These are phyloP conservation scores for Xylaria cubensis DNA, from an alignment of 495 filamentous ascomycete genomes.

Conservation along the genomic window DNA sequence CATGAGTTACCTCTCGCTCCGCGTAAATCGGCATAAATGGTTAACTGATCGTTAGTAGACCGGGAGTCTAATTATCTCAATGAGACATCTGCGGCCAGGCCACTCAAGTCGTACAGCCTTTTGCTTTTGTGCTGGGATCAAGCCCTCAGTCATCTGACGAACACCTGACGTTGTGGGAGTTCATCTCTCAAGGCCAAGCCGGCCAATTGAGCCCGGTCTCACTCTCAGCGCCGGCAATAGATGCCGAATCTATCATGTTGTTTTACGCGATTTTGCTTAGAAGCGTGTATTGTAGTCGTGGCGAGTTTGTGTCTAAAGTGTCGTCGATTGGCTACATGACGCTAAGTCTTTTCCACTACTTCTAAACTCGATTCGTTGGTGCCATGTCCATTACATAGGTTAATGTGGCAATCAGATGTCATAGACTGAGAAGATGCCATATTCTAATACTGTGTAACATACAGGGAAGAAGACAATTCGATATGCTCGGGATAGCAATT, in stretches of 20 bases:
- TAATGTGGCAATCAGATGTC: not conserved
- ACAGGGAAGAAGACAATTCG: slow-evolving; percentile 7
- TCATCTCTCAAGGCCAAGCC: not conserved
- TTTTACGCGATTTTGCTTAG: not conserved
- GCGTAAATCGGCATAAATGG: not conserved
- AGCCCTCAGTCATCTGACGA: slow-evolving; percentile 3
- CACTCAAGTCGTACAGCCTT: not conserved
- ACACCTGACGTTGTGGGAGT: slow-evolving; percentile 11
- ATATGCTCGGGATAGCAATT: not conserved
- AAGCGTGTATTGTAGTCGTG: not conserved
- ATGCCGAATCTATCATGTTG: not conserved
- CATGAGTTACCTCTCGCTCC: not conserved
- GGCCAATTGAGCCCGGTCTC: not conserved
- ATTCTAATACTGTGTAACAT: not conserved
- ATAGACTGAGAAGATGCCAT: not conserved
- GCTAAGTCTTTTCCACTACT: not conserved
- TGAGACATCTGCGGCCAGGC: not conserved
- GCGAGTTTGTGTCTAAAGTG: not conserved
- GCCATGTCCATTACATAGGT: not conserved
- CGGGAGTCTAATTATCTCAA: no score
- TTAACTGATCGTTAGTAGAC: not conserved
- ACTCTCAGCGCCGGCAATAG: not conserved
- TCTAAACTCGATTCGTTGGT: not conserved
- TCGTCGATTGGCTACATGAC: slow-evolving; percentile 2
- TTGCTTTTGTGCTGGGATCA: not conserved